Evolutionary conservation across 2,329 filamentous ascomycete genomes (phyloP), one percentile per base, ranked within the genome.

Genomic region (Trichoderma sp.): DNA sequence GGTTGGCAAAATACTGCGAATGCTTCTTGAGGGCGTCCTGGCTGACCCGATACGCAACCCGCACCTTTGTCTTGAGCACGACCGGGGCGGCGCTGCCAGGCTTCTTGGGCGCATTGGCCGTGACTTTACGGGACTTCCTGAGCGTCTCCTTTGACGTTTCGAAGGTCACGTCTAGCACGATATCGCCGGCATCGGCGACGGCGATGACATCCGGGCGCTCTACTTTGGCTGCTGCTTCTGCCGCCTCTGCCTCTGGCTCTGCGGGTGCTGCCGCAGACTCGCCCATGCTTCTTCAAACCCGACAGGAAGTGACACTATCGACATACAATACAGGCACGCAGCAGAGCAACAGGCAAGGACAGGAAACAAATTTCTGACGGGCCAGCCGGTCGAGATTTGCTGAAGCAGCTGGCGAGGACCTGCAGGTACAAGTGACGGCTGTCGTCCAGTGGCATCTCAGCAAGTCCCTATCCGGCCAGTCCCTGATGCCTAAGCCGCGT

Each of bases 1-100:
- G 83, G 67, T 87, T 87, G 66, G 83, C 83, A 75, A 93, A 93
- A 77, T 92, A 93, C 67, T 85, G 86, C 5, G 90, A 93, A 69
- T 86, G 83, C 70, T 81, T 81, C 76, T 83, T 86, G 37, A 93
- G 80, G 0, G 79, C 79, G 13, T 80, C 80, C 1, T 89, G 79
- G 60, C 84, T 83, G 52, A 91, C 89, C 29, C 90, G 84, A 73
- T 89, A 93, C 13, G 82, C 80, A 37, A 82, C 75, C 25, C 79
- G 78, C 34, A 81, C 73, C 58, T 71, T 78, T 56, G 80, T 74
- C 70, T 80, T 81, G 22, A 78, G 71, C 5, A 73, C 70, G 8
- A 78, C 76, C 54, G 73, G 74, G 29, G 74, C 71, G 22, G 71
- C 67, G 29, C 72, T 71, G 22, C 73, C 72, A 17, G 74, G 68